Conservation (phyloP, 345 rosid species). For the Acer negundo region DNA sequence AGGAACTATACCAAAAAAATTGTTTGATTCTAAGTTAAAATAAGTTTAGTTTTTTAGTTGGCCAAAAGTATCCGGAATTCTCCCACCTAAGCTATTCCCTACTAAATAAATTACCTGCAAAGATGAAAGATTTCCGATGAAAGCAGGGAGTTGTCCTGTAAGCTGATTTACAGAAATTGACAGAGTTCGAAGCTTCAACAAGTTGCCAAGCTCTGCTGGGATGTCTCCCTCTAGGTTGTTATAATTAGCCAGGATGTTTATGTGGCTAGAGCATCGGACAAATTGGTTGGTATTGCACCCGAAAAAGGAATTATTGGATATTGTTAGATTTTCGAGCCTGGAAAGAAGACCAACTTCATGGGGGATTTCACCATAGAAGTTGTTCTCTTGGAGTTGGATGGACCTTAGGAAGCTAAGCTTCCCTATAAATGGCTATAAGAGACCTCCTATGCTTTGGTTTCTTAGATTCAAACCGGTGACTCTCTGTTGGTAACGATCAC, state of each 20-base stretch:
- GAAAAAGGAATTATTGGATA: slow-evolving; percentile 9
- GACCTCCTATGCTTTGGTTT: neutral
- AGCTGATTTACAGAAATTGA: neutral
- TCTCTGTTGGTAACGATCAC: no score
- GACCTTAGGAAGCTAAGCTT: neutral
- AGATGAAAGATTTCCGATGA: slow-evolving; percentile 15
- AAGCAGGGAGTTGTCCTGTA: slow-evolving; percentile 12
- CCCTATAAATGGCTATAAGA: neutral
- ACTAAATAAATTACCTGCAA: neutral
- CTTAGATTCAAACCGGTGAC: no score
- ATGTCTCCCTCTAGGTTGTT: slow-evolving; percentile 11
- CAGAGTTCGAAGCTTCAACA: neutral
- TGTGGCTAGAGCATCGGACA: slow-evolving; percentile 11
- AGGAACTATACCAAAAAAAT: slow-evolving; percentile 19
- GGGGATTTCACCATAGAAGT: slow-evolving; percentile 16
- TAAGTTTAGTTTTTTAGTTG: neutral
- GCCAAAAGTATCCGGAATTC: slow-evolving; percentile 20
- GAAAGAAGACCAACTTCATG: slow-evolving; percentile 9
- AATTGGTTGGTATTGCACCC: neutral
- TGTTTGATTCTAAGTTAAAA: slow-evolving; percentile 2
- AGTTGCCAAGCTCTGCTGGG: neutral
- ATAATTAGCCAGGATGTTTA: neutral
- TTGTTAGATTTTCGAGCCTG: slow-evolving; percentile 1
- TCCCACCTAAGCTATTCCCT: slow-evolving; percentile 14
- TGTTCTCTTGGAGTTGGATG: neutral